Evolutionary conservation across 768 basidiomycete species (phyloP).

Genomic region (Lentinus brumalis): DNA sequence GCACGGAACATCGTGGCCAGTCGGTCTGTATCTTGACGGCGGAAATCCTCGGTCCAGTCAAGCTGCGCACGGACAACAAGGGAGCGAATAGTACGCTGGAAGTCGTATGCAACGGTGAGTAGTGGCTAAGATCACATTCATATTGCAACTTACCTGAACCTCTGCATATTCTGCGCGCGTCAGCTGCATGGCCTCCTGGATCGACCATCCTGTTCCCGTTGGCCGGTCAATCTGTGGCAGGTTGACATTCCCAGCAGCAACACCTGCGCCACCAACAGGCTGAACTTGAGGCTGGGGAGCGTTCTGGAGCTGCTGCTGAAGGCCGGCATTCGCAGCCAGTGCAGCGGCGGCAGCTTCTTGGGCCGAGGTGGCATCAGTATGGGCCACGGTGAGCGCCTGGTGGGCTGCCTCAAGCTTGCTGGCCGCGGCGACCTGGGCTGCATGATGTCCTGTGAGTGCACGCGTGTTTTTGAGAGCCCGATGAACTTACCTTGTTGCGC

Average conservation of each 20-base stretch:
- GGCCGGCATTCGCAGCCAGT: not conserved
- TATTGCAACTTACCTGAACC: not conserved
- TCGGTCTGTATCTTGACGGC: not conserved
- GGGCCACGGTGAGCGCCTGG: not conserved
- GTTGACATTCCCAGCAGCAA: no score
- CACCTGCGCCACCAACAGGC: not conserved
- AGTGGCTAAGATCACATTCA: no score
- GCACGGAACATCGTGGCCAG: not conserved
- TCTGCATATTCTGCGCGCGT: not conserved
- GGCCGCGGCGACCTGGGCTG: no score
- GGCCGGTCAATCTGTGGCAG: not conserved
- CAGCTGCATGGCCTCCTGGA: not conserved
- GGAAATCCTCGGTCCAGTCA: slow-evolving; percentile 9
- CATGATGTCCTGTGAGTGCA: no score
- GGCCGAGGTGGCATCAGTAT: not conserved
- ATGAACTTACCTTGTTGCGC: slow-evolving; percentile 1
- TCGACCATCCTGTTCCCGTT: not conserved
- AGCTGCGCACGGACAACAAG: not conserved
- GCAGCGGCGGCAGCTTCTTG: not conserved
- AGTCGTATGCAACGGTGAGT: no score
- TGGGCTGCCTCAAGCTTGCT: not conserved
- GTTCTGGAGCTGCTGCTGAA: not conserved
- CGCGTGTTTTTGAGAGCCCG: no score
- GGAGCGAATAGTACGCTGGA: not conserved
- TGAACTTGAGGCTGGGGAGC: not conserved